phyloP scores from a whole-genome alignment of 2,329 filamentous ascomycete genomes.

The Alternaria dauci region DNA sequence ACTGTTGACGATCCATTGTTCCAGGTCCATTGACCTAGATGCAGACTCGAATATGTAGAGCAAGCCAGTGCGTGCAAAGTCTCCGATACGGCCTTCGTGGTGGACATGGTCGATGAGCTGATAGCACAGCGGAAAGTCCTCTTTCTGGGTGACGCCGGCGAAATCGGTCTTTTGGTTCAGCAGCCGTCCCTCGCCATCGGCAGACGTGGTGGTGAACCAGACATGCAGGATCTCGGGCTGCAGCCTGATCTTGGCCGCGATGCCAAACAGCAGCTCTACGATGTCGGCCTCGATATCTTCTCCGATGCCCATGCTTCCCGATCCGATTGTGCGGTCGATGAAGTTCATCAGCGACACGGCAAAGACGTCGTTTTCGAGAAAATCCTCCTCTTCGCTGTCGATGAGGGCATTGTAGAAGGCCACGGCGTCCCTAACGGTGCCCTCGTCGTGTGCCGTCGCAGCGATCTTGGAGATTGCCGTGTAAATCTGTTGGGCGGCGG shows the following conservation, averaged over 20 bases:
- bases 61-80: slow-evolving; percentile 93
- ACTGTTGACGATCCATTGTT: slow-evolving; percentile 97
- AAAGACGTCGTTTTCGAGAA: slow-evolving; percentile 86
- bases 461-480: slow-evolving; percentile 89
- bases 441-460: slow-evolving; percentile 82
- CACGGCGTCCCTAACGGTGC: slow-evolving; percentile 84
- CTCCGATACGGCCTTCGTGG: slow-evolving; percentile 90
- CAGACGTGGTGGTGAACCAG: slow-evolving; percentile 77
- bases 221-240: slow-evolving; percentile 85
- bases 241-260: slow-evolving; percentile 93
- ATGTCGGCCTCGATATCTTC: slow-evolving; percentile 86
- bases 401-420: slow-evolving; percentile 89
- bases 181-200: slow-evolving; percentile 51
- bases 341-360: slow-evolving; percentile 88
- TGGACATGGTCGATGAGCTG: slow-evolving; percentile 96
- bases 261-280: slow-evolving; percentile 92
- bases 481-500: slow-evolving; percentile 86
- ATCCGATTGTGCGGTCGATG: slow-evolving; percentile 78
- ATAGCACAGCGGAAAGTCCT: slow-evolving; percentile 96
- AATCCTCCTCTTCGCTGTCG: slow-evolving; percentile 95
- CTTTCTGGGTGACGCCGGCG: slow-evolving; percentile 82
- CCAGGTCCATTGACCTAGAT: slow-evolving; percentile 79
- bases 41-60: slow-evolving; percentile 96
- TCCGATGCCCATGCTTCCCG: slow-evolving; percentile 75
- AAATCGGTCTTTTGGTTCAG: slow-evolving; percentile 71